Percentiles rank a stretch among this genome's conserved stretches.
phyloP scores from a whole-genome alignment of 495 filamentous ascomycete genomes.

The Penicillium daleae region DNA sequence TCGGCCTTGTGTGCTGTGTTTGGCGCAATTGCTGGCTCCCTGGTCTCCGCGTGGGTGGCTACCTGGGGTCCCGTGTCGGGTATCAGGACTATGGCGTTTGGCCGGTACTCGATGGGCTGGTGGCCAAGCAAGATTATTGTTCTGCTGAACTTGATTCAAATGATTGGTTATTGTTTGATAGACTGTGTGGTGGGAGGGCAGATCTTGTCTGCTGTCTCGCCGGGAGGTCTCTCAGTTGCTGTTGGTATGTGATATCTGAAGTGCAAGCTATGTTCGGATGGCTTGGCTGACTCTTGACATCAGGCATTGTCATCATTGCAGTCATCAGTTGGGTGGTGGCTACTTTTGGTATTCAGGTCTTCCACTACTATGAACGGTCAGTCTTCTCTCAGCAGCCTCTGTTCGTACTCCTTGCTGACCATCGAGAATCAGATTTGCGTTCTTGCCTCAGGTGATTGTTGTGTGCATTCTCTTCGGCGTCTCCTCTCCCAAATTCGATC shows the following conservation, averaged over 20 bases:
- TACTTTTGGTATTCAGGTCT: constrained; percentile 73
- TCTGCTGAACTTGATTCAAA: constrained; percentile 69
- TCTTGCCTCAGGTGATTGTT: constrained; percentile 67
- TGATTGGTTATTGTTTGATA: constrained; percentile 73
- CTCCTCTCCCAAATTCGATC: constrained; percentile 66
- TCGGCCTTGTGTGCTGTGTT: constrained; percentile 67
- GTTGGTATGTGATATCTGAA: constrained; percentile 51
- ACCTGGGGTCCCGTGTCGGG: constrained; percentile 73
- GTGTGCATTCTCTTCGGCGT: constrained; percentile 69
- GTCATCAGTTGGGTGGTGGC: constrained; percentile 69
- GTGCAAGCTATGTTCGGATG: background rate
- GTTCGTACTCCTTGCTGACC: too few species aligned
- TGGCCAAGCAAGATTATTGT: constrained; percentile 78
- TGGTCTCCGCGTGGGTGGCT: constrained; percentile 68
- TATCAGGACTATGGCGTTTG: constrained; percentile 72
- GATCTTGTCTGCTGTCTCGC: constrained; percentile 72
- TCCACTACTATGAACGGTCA: constrained; percentile 72
- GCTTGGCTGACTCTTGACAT: background rate
- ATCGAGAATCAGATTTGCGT: constrained; percentile 57
- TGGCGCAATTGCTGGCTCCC: constrained; percentile 61
- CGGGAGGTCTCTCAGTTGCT: constrained; percentile 62
- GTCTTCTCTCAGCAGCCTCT: constrained; percentile 8
- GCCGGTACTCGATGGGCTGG: constrained; percentile 78
- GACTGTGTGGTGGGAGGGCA: constrained; percentile 74
- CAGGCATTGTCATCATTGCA: constrained; percentile 69